A percentile compares a stretch with the other conserved stretches of the same genome.
phyloP scores from a whole-genome alignment of 768 basidiomycete species.

The Kwoniella europaea region DNA sequence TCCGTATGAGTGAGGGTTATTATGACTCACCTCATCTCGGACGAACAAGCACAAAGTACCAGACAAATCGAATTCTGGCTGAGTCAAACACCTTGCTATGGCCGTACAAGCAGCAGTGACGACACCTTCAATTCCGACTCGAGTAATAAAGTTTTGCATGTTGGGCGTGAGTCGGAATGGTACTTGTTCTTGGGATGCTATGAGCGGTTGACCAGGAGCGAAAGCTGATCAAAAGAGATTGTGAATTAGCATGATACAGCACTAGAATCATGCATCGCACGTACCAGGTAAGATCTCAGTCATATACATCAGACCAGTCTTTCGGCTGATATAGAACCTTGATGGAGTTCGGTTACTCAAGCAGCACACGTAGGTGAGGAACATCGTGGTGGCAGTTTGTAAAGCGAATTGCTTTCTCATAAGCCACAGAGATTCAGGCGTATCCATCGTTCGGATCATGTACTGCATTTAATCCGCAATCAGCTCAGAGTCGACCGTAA shows the following conservation, averaged over 20 bases:
- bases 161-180: constrained; percentile 98
- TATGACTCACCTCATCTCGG: constrained; percentile 82
- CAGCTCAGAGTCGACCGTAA: neutral
- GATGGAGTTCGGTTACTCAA: constrained; percentile 80
- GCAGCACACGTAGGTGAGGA: constrained; percentile 87
- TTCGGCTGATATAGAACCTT: constrained; percentile 86
- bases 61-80: constrained; percentile 94
- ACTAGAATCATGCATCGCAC: constrained; percentile 23
- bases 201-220: constrained; percentile 63
- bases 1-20: constrained; percentile 65
- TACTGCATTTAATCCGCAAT: constrained; percentile 65
- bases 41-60: constrained; percentile 89
- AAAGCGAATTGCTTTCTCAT: constrained; percentile 96
- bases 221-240: constrained; percentile 44
- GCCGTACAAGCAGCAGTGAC: constrained; percentile 86
- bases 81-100: constrained; percentile 84
- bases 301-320: constrained; percentile 88
- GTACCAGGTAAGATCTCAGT: constrained; percentile 85
- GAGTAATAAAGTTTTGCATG: constrained; percentile 89
- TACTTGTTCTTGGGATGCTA: constrained; percentile 80
- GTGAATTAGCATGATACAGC: neutral
- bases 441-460: constrained; percentile 83
- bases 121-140: constrained; percentile 85
- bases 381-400: constrained; percentile 84
- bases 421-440: constrained; percentile 85